Evolutionary conservation across 106 monocot genomes (phyloP).

Genomic region (Agapanthus africanus): DNA sequence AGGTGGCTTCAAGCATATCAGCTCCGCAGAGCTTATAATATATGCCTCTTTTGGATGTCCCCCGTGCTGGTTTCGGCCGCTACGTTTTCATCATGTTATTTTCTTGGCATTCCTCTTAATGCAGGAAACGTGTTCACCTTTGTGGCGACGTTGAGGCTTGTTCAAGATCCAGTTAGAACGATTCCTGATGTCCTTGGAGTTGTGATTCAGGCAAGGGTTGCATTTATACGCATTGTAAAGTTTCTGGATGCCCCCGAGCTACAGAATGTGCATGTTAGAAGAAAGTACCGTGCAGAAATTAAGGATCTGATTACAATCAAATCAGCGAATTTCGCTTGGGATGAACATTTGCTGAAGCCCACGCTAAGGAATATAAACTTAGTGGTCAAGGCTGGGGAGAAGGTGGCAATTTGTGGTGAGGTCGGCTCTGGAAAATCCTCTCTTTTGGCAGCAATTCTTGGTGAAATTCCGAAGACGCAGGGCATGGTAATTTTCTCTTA

Average conservation of each 20-base stretch:
- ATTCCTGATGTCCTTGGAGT: constrained; percentile 85
- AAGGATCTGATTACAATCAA: constrained; percentile 36
- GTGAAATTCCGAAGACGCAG: constrained; percentile 53
- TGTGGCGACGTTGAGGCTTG: constrained; percentile 74
- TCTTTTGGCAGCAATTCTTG: constrained; percentile 78
- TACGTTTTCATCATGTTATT: constrained; percentile 74
- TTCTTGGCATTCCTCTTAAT: constrained; percentile 59
- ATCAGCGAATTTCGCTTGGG: constrained; percentile 72
- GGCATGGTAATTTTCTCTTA: constrained; percentile 41
- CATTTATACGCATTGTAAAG: constrained; percentile 52
- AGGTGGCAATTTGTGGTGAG: constrained; percentile 87
- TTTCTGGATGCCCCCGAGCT: constrained; percentile 75
- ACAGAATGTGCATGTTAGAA: constrained; percentile 22
- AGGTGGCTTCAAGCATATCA: constrained; percentile 73
- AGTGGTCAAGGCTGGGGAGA: constrained; percentile 42
- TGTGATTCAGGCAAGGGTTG: constrained; percentile 87
- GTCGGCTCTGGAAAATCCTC: constrained; percentile 94
- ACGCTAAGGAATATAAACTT: constrained; percentile 61
- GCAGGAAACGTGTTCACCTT: constrained; percentile 89
- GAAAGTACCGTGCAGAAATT: not conserved
- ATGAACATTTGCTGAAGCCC: constrained; percentile 25
- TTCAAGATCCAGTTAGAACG: constrained; percentile 84
- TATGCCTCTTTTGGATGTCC: constrained; percentile 70
- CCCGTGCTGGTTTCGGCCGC: constrained; percentile 76
- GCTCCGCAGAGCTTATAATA: constrained; percentile 53